Conservation (phyloP, 768 basidiomycete genomes). For the Kwoniella heveanensis region DNA sequence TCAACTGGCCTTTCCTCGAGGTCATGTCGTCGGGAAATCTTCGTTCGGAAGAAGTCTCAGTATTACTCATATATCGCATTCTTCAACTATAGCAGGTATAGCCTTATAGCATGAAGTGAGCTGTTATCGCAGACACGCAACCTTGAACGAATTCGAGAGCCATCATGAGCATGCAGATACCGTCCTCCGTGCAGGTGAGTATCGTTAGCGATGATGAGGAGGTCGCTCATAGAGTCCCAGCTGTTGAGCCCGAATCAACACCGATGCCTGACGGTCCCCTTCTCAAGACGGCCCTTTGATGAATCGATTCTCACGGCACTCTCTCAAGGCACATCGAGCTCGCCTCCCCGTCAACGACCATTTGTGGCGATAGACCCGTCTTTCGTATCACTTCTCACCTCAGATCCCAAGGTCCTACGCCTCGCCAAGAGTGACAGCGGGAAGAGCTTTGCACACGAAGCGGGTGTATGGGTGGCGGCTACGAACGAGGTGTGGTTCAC, state of each 20-base stretch:
- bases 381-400: constrained; percentile 14
- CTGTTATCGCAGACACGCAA: no score
- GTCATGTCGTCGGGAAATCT: no score
- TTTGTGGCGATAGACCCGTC: constrained; percentile 16
- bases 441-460: constrained; percentile 30
- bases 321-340: not conserved
- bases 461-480: constrained; percentile 18
- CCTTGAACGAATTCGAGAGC: no score
- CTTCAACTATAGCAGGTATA: no score
- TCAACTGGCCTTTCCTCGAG: no score
- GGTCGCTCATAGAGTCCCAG: not conserved
- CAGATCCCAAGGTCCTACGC: constrained; percentile 3
- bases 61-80: no score
- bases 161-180: not conserved
- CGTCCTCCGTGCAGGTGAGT: not conserved
- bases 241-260: not conserved
- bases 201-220: not conserved
- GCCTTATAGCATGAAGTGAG: no score
- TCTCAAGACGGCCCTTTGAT: constrained; percentile 1
- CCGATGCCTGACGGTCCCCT: not conserved
- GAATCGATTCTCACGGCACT: constrained; percentile 1
- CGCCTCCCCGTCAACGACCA: constrained; percentile 1
- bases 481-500: constrained; percentile 31
- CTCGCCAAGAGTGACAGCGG: constrained; percentile 3
- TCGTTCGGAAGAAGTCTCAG: no score